phyloP scores from a whole-genome alignment of 208 protist genomes.

The Tritrichomonas musculus region DNA sequence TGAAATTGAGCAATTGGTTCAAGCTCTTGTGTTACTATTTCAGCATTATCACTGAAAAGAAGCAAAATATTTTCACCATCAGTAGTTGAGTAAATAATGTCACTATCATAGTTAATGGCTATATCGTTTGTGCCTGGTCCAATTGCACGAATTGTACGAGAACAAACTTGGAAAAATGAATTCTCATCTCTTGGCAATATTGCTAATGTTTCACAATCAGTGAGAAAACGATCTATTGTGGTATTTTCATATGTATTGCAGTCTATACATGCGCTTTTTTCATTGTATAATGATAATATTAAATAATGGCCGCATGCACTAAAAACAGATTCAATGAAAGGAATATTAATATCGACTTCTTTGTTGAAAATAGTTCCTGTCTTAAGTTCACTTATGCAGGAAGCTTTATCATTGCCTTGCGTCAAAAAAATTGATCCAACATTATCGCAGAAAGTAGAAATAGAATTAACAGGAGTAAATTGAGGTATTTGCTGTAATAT shows the following conservation, averaged over 20 bases:
- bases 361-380: neutral
- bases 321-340: neutral
- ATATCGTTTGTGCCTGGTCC: neutral
- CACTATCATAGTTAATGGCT: neutral
- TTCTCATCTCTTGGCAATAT: neutral
- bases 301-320: neutral
- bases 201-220: neutral
- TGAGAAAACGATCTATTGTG: neutral
- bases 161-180: neutral
- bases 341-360: neutral
- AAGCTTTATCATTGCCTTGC: neutral
- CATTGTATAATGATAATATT: neutral
- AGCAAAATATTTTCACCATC: neutral
- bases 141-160: neutral
- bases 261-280: neutral
- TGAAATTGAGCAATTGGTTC: neutral
- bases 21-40: neutral
- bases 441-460: neutral
- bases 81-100: neutral
- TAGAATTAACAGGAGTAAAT: neutral
- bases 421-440: neutral
- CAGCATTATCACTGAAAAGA: neutral
- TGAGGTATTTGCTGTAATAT: neutral
- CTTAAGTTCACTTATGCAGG: neutral
- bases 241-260: neutral